These are phyloP conservation scores for Xylaria sp. DNA, from an alignment of 2,329 filamentous ascomycete species.

Conservation along the genomic window DNA sequence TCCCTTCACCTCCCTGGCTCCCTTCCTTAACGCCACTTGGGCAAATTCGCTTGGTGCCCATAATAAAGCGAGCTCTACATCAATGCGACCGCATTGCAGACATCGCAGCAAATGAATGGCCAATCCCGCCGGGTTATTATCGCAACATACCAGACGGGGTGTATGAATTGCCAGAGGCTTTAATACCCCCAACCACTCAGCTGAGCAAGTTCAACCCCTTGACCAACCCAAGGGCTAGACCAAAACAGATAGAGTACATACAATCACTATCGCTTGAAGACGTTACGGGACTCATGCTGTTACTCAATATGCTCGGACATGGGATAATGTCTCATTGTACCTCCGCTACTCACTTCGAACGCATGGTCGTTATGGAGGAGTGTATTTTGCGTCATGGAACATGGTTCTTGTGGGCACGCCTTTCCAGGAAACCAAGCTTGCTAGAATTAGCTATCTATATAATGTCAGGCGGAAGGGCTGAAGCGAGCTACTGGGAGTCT, in stretches of 20 bases:
- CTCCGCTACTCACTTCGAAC: constrained; percentile 32
- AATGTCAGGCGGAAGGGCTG: constrained; percentile 32
- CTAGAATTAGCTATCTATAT: constrained; percentile 31
- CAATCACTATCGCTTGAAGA: constrained; percentile 37
- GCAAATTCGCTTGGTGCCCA: constrained; percentile 18
- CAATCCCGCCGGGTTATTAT: constrained; percentile 16
- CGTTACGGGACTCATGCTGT: constrained; percentile 37
- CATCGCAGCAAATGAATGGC: constrained; percentile 40
- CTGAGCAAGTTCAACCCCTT: constrained; percentile 33
- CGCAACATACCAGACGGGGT: neutral
- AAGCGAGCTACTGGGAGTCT: constrained; percentile 43
- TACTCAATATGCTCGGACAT: constrained; percentile 31
- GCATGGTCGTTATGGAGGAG: constrained; percentile 42
- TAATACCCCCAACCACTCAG: neutral
- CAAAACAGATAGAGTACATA: constrained; percentile 42
- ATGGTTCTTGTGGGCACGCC: constrained; percentile 44
- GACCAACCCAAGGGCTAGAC: constrained; percentile 34
- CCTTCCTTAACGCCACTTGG: constrained; percentile 25
- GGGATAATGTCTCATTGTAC: constrained; percentile 5
- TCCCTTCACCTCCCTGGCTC: constrained; percentile 29
- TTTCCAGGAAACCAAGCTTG: constrained; percentile 14
- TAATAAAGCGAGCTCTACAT: constrained; percentile 38
- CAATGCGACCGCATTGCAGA: constrained; percentile 47
- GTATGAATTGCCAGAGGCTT: constrained; percentile 10
- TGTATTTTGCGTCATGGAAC: constrained; percentile 46